Evolutionary conservation across 2,329 filamentous ascomycete species (phyloP), one percentile per base, ranked within the genome.

Genomic region (Bipolaris victoriae): DNA sequence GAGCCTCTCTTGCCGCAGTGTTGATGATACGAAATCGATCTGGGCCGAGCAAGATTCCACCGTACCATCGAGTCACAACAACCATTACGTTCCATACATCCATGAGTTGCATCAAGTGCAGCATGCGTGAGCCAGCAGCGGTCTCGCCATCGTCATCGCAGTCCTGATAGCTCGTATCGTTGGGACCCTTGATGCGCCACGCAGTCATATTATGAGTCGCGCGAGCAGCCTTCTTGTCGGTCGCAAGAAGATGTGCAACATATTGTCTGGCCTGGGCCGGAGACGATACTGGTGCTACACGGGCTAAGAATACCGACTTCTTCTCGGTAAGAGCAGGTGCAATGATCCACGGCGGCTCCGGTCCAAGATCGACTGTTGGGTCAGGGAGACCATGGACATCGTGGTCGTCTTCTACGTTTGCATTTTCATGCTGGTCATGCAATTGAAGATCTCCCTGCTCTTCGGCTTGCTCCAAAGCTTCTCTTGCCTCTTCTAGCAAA

Each of bases 131-230:
- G 0, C 95, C 95, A 0, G 95, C 95, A 5, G 95, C 95, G 24
- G 90, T 90, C 82, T 99, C 95, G 2, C 95, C 95, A 74, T 99
- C 95, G 69, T 99, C 95, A 69, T 99, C 91, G 72, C 89, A 97
- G 77, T 99, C 95, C 76, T 98, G 93, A 65, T 88, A 92, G 49
- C 83, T 83, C 4, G 81, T 79, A 62, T 77, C 79, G 55, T 80
- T 83, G 4, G 77, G 71, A 0, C 85, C 86, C 29, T 84, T 86
- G 52, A 98, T 93, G 10, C 95, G 86, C 91, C 92, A 98, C 1
- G 94, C 94, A 18, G 90, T 93, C 72, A 99, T 97, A 76, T 98
- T 98, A 76, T 99, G 95, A 58, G 94, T 92, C 4, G 95, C 95
- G 45, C 84, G 81, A n/a, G 92, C 88, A 35, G 92, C 88, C 66